Evolutionary conservation across 345 rosid genomes (phyloP).

Genomic region (Aurinia saxatilis): DNA sequence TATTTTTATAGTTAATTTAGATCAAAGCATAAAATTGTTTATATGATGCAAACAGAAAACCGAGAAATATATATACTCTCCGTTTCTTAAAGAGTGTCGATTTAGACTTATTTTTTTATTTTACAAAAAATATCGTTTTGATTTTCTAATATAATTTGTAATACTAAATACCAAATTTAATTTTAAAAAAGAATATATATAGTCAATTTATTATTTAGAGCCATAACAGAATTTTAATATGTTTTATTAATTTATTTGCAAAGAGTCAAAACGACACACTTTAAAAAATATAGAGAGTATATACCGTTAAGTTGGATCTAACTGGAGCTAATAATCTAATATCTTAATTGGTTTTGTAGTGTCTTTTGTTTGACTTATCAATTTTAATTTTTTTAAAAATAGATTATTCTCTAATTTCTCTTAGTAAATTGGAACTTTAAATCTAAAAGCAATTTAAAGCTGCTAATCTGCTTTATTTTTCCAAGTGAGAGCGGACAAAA

Average conservation of each 20-base stretch:
- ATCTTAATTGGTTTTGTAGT: background rate
- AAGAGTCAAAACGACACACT: no score
- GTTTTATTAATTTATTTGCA: no score
- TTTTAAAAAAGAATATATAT: no score
- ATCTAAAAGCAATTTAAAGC: slow-evolving; percentile 20
- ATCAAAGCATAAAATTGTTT: background rate
- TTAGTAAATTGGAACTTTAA: background rate
- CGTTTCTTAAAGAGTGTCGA: no score
- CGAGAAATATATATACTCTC: background rate
- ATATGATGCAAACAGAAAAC: slow-evolving; percentile 3
- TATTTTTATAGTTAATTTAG: background rate
- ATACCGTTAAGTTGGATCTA: background rate
- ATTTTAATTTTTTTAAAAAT: background rate
- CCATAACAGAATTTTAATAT: no score
- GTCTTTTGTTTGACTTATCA: background rate
- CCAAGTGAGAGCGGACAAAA: background rate
- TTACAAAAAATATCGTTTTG: no score
- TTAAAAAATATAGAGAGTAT: no score
- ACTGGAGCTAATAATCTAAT: background rate
- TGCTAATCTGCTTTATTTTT: slow-evolving; percentile 1
- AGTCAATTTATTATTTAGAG: no score
- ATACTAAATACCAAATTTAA: no score
- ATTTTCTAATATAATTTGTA: no score
- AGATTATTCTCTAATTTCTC: background rate
- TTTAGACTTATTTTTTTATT: no score